phyloP scores from a whole-genome alignment of 768 basidiomycete species.

The Russula emetica region DNA sequence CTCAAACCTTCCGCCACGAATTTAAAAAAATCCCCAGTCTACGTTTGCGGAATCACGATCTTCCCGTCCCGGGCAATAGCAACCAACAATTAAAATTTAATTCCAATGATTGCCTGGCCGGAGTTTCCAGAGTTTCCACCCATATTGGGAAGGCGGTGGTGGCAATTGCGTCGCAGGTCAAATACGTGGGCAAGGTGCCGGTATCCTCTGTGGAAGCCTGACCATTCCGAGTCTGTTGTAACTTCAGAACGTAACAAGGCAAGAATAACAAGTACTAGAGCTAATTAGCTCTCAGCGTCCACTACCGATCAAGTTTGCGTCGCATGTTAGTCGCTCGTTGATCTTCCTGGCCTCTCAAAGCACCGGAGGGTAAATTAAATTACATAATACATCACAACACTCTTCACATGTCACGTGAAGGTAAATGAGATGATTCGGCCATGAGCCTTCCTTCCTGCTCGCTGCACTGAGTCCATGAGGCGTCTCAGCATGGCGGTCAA shows the following conservation, averaged over 20 bases:
- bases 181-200: background rate
- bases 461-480: constrained; percentile 21
- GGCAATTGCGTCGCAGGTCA: background rate
- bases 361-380: too few relatives aligned
- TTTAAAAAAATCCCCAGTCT: background rate
- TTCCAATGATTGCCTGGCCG: background rate
- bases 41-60: background rate
- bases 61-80: background rate
- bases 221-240: background rate
- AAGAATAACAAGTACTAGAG: too few relatives aligned
- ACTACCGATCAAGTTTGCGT: too few relatives aligned
- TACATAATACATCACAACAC: constrained; percentile 1
- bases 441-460: constrained; percentile 5
- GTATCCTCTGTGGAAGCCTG: background rate
- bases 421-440: background rate
- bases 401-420: background rate
- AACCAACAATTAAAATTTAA: background rate
- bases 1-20: background rate
- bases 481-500: constrained; percentile 12
- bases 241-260: background rate
- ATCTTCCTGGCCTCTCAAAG: too few relatives aligned
- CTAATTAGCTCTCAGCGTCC: too few relatives aligned
- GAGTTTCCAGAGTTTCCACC: background rate
- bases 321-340: too few relatives aligned
- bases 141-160: background rate